A percentile compares a stretch with the other conserved stretches of the same genome.
Evolutionary conservation across 225 moss, liverwort and hornwort species (phyloP).

Genomic region (Ulota crispa): DNA sequence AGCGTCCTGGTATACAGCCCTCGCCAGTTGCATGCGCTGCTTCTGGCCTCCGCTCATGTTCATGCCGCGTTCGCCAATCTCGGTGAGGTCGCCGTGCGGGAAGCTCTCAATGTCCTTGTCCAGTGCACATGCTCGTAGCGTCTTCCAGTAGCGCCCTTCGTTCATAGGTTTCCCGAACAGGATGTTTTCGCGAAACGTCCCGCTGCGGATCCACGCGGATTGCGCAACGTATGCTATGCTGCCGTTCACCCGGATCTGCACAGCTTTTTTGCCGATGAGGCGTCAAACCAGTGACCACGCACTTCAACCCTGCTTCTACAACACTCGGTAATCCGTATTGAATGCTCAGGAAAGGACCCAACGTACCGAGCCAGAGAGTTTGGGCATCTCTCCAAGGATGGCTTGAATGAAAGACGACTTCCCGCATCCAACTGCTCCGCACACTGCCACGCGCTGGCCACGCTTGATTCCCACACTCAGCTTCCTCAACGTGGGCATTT

Average conservation of each 20-base stretch:
- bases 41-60: slow-evolving; percentile 80
- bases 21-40: slow-evolving; percentile 64
- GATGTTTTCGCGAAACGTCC: slow-evolving; percentile 57
- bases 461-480: slow-evolving; percentile 43
- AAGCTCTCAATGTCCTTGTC: slow-evolving; percentile 58
- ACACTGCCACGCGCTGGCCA: slow-evolving; percentile 64
- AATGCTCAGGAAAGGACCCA: no score
- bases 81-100: slow-evolving; percentile 56
- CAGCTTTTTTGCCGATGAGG: background rate
- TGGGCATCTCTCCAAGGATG: slow-evolving; percentile 61
- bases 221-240: slow-evolving; percentile 64
- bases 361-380: slow-evolving; percentile 53
- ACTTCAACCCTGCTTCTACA: no score
- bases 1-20: slow-evolving; percentile 70
- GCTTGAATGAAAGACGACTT: slow-evolving; percentile 63
- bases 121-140: slow-evolving; percentile 50
- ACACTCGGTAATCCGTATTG: no score
- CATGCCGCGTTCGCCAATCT: slow-evolving; percentile 70
- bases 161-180: slow-evolving; percentile 63
- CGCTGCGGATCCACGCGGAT: slow-evolving; percentile 71
- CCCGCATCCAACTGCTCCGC: slow-evolving; percentile 65
- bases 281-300: no score
- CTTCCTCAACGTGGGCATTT: slow-evolving; percentile 42
- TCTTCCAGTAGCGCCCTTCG: slow-evolving; percentile 42
- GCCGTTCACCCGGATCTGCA: slow-evolving; percentile 55